Evolutionary conservation across 2,329 filamentous ascomycete species (phyloP).

Genomic region (Diaporthe destruens): DNA sequence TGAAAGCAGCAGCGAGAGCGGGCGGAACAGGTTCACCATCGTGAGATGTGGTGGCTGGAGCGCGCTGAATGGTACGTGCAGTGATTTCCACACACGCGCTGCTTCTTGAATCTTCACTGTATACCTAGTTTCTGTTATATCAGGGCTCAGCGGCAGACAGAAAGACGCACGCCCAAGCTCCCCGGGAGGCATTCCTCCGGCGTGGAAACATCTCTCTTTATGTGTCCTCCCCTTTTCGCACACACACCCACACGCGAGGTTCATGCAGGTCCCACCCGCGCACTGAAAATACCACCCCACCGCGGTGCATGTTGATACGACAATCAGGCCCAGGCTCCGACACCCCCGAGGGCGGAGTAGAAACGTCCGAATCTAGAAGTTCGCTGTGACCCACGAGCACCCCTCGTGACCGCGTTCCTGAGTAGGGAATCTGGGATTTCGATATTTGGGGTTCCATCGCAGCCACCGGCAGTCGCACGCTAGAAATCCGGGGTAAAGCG

Average conservation of each 20-base stretch:
- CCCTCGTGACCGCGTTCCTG: constrained; percentile 28
- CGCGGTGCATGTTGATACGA: constrained; percentile 21
- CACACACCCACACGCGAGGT: too few relatives aligned
- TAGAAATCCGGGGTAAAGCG: constrained; percentile 23
- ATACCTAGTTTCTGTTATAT: not conserved
- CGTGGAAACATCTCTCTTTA: not conserved
- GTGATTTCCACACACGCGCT: not conserved
- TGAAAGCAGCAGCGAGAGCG: constrained; percentile 44
- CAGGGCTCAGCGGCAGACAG: not conserved
- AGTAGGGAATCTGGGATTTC: not conserved
- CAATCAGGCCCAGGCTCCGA: constrained; percentile 33
- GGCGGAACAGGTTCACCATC: constrained; percentile 39
- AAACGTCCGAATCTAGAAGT: constrained; percentile 27
- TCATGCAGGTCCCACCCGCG: constrained; percentile 11
- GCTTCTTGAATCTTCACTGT: not conserved
- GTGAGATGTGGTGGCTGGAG: not conserved
- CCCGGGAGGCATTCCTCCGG: constrained; percentile 5
- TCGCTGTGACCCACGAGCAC: constrained; percentile 12
- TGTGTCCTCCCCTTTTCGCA: not conserved
- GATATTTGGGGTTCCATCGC: constrained; percentile 25
- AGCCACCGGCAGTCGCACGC: constrained; percentile 7
- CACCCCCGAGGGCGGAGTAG: constrained; percentile 35
- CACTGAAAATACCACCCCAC: constrained; percentile 13
- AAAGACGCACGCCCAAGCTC: not conserved
- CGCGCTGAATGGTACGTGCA: not conserved